These are phyloP conservation scores for Fusarium sp. DNA, from an alignment of 2,329 filamentous ascomycete genomes.

Conservation along the genomic window DNA sequence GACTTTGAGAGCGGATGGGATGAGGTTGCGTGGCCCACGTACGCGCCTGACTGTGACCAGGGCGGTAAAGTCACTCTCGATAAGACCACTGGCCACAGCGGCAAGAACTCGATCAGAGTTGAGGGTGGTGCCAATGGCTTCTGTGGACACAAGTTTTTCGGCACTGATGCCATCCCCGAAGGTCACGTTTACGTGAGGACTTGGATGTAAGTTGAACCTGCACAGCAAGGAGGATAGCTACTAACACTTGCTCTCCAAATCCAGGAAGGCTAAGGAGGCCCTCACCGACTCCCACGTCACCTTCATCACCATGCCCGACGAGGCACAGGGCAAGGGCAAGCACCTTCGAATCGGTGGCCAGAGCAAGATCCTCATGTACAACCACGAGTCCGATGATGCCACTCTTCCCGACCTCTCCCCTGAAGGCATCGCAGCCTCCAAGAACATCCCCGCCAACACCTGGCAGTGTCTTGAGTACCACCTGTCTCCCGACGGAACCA, in stretches of 20 bases:
- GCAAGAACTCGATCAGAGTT: conserved; percentile 65
- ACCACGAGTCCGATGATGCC: conserved; percentile 71
- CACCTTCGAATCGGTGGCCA: conserved; percentile 72
- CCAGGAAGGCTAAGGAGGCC: conserved; percentile 65
- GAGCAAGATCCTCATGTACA: conserved; percentile 71
- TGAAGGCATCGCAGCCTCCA: conserved; percentile 66
- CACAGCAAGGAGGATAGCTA: background rate
- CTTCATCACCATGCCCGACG: conserved; percentile 73
- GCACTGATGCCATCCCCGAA: conserved; percentile 64
- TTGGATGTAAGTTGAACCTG: conserved; percentile 60
- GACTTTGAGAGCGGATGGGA: conserved; percentile 70
- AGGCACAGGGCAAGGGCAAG: conserved; percentile 64
- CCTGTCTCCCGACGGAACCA: conserved; percentile 65
- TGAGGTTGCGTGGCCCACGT: conserved; percentile 66
- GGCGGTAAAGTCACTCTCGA: conserved; percentile 68
- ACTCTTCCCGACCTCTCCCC: conserved; percentile 71
- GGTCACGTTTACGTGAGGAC: conserved; percentile 68
- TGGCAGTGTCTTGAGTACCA: conserved; percentile 73
- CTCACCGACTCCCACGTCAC: conserved; percentile 69
- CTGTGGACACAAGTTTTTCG: conserved; percentile 70
- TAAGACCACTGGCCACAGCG: conserved; percentile 65
- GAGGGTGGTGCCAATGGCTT: conserved; percentile 62
- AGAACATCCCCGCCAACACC: conserved; percentile 58
- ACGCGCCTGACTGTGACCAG: conserved; percentile 69
- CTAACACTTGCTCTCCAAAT: background rate